These are phyloP conservation scores for Neofusicoccum sp. DNA, from an alignment of 2,329 filamentous ascomycete species.

Conservation along the genomic window DNA sequence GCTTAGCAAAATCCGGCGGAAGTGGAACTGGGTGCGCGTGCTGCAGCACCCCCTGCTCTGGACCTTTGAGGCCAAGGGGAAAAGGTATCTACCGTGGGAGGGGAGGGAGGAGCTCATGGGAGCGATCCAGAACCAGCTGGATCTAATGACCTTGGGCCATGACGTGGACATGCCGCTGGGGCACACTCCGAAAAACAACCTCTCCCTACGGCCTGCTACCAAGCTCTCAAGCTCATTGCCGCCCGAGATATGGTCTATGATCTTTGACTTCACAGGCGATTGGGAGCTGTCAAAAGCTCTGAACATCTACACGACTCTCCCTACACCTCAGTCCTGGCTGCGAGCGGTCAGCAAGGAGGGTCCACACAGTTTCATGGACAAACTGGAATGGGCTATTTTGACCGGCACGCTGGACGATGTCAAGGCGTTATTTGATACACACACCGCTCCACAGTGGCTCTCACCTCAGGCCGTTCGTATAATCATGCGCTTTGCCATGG, in stretches of 20 bases:
- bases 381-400: slow-evolving; percentile 82
- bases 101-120: slow-evolving; percentile 67
- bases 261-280: slow-evolving; percentile 79
- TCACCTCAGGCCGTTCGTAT: slow-evolving; percentile 81
- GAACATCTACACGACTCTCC: slow-evolving; percentile 74
- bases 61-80: slow-evolving; percentile 62
- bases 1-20: slow-evolving; percentile 74
- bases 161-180: slow-evolving; percentile 57
- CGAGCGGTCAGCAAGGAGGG: slow-evolving; percentile 62
- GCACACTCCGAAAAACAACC: slow-evolving; percentile 29
- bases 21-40: slow-evolving; percentile 84
- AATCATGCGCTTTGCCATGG: slow-evolving; percentile 87
- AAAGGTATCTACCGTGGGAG: slow-evolving; percentile 53
- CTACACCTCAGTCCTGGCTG: slow-evolving; percentile 71
- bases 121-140: slow-evolving; percentile 73
- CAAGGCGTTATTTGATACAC: slow-evolving; percentile 67
- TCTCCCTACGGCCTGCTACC: neutral
- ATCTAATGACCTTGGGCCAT: slow-evolving; percentile 70
- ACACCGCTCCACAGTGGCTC: slow-evolving; percentile 70
- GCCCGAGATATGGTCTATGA: slow-evolving; percentile 83
- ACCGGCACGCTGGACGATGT: slow-evolving; percentile 68
- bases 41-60: slow-evolving; percentile 73
- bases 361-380: slow-evolving; percentile 69
- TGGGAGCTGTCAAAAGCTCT: slow-evolving; percentile 87
- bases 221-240: slow-evolving; percentile 54